These are phyloP conservation scores for Chrysoporthe puriensis DNA, from an alignment of 2,329 filamentous ascomycete genomes.

Conservation along the genomic window DNA sequence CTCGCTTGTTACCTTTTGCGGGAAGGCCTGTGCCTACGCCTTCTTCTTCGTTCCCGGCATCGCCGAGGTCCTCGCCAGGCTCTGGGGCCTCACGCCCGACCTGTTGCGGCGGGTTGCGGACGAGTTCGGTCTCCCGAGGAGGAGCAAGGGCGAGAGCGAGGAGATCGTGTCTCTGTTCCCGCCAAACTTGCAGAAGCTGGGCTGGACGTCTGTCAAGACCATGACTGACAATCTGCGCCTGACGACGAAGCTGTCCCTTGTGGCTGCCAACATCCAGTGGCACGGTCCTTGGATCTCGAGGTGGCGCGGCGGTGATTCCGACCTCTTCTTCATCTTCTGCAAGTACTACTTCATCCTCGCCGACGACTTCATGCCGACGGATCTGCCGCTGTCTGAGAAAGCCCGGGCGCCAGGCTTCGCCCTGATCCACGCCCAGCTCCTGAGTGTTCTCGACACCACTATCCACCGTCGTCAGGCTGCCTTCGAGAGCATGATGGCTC, in stretches of 20 bases:
- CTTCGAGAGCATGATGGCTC: conserved; percentile 48
- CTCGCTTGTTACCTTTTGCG: conserved; percentile 81
- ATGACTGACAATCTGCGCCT: conserved; percentile 64
- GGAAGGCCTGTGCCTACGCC: conserved; percentile 88
- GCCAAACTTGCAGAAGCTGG: conserved; percentile 59
- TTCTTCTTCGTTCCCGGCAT: conserved; percentile 92
- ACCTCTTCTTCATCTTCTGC: conserved; percentile 88
- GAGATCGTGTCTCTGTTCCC: conserved; percentile 74
- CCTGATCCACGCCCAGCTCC: conserved; percentile 79
- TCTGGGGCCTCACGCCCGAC: conserved; percentile 76
- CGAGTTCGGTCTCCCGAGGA: conserved; percentile 67
- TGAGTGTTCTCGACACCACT: conserved; percentile 79
- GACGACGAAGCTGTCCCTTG: conserved; percentile 66
- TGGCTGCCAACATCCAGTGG: conserved; percentile 78
- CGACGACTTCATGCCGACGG: conserved; percentile 69
- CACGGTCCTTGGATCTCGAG: conserved; percentile 81
- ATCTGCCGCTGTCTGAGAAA: conserved; percentile 57
- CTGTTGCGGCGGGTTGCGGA: conserved; percentile 72
- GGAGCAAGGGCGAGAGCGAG: conserved; percentile 59
- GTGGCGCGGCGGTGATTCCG: conserved; percentile 86
- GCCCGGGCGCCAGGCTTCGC: conserved; percentile 76
- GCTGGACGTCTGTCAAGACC: conserved; percentile 56
- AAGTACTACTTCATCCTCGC: conserved; percentile 84
- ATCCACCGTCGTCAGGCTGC: conserved; percentile 78
- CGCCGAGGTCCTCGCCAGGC: conserved; percentile 77